Conservation (phyloP, 2,329 filamentous ascomycete species). For the Ophiocordyceps sinensis region DNA sequence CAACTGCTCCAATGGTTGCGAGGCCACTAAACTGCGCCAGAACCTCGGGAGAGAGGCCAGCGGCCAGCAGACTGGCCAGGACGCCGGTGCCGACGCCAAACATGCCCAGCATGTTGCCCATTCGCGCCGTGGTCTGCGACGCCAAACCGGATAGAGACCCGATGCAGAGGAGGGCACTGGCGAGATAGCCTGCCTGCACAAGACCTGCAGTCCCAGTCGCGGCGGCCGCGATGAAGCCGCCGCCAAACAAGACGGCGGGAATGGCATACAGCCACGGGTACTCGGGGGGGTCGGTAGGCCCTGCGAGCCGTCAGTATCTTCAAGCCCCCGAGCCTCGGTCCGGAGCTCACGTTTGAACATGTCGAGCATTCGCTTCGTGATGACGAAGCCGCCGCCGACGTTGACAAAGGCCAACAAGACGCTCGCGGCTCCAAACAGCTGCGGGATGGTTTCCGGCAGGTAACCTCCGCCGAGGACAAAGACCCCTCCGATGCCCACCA, state of each 20-base stretch:
- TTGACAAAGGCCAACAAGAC: slow-evolving; percentile 81
- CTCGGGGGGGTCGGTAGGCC: slow-evolving; percentile 72
- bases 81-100: slow-evolving; percentile 75
- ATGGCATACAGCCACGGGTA: slow-evolving; percentile 79
- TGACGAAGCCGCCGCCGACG: slow-evolving; percentile 76
- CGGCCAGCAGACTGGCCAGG: slow-evolving; percentile 66
- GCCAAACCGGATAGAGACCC: slow-evolving; percentile 69
- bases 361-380: slow-evolving; percentile 87
- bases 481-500: slow-evolving; percentile 79
- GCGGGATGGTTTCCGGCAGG: slow-evolving; percentile 63
- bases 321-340: neutral
- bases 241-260: slow-evolving; percentile 63
- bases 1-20: slow-evolving; percentile 54
- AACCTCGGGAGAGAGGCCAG: slow-evolving; percentile 66
- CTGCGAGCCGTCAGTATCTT: slow-evolving; percentile 16
- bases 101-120: slow-evolving; percentile 77
- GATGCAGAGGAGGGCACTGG: slow-evolving; percentile 75
- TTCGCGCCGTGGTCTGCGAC: slow-evolving; percentile 68
- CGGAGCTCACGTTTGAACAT: slow-evolving; percentile 58
- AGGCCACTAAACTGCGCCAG: slow-evolving; percentile 68
- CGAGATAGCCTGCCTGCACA: slow-evolving; percentile 75
- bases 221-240: slow-evolving; percentile 67
- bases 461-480: slow-evolving; percentile 81
- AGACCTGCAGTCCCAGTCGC: slow-evolving; percentile 71
- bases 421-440: slow-evolving; percentile 62